Evolutionary conservation across 441 rosid genomes (phyloP).

Genomic region (Arabidopsis lyrata): DNA sequence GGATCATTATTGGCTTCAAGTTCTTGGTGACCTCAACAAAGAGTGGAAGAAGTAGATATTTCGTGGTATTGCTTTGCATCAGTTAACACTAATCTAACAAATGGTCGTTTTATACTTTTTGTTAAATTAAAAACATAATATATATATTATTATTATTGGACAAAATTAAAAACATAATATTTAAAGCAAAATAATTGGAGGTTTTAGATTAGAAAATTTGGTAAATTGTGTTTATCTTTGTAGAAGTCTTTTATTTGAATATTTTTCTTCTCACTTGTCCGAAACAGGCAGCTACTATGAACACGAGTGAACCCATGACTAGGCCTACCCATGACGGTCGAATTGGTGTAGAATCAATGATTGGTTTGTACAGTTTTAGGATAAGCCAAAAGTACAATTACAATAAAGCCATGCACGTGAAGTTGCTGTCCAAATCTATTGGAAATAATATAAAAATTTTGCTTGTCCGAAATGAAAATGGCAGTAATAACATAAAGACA

Average conservation of each 20-base stretch:
- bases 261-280: background rate
- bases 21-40: constrained; percentile 18
- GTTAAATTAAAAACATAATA: background rate
- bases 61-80: background rate
- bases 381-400: constrained; percentile 28
- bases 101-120: background rate
- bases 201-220: background rate
- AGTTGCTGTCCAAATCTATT: background rate
- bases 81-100: background rate
- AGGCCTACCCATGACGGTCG: background rate
- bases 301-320: background rate
- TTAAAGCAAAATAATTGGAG: too few species aligned
- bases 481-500: background rate
- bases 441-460: background rate
- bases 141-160: too few species aligned
- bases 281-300: constrained; percentile 2
- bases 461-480: constrained; percentile 6
- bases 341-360: constrained; percentile 23
- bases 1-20: constrained; percentile 11
- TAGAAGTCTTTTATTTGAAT: background rate
- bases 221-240: background rate
- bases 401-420: constrained; percentile 31
- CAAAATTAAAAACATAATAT: too few species aligned
- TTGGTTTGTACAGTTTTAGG: constrained; percentile 21
- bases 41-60: background rate